Base-by-base conservation (phyloP, 768 basidiomycete species). In the Pseudohyphozyma bogoriensis region DNA sequence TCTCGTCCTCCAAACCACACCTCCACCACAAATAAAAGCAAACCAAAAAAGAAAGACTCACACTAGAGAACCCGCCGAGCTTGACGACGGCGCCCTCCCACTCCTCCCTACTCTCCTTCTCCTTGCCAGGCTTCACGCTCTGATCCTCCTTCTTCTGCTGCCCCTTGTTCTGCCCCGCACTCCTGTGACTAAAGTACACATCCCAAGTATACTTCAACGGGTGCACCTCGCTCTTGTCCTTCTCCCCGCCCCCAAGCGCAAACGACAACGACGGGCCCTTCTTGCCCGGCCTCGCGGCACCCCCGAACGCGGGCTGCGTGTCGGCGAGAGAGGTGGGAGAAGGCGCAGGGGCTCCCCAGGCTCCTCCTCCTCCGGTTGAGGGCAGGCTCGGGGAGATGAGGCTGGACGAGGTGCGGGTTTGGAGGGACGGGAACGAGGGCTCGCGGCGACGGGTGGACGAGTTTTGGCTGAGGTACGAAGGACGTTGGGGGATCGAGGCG, bases 191-290 rank as follows among this genome's bases (percentile, higher is more conserved):
- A 51, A 65, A 65, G 49, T 45, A 56, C 4, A 65, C 60, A 50
- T 65, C 64, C 64, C 64, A 65, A 15, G 47, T 59, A 56, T 62
- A 56, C 51, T 62, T 65, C 47, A 65, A 57, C 35, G 64, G 60
- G 57, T 65, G 64, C 9, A 64, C 42, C 20, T 11, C n/a, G 20
- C n/a, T 0, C 20, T 29, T 32, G 54, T 8, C n/a, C 26, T 31
- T 20, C 22, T 28, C 37, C 33, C 37, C 12, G 32, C 6, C 50
- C 22, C 37, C 37, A 22, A 51, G 50, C 9, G 44, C 58, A 39
- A 64, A 55, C 26, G 58, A 56, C 16, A 60, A 45, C 2, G 63
- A 59, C 22, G 63, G 63, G 10, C 56, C 59, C 15, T 22, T 37
- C 42, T 59, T 49, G 42, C 47, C 29, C 22, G 22, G 47, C 16